These are phyloP conservation scores for Potentilla sterilis DNA, from an alignment of 306 rosid species.

Conservation along the genomic window DNA sequence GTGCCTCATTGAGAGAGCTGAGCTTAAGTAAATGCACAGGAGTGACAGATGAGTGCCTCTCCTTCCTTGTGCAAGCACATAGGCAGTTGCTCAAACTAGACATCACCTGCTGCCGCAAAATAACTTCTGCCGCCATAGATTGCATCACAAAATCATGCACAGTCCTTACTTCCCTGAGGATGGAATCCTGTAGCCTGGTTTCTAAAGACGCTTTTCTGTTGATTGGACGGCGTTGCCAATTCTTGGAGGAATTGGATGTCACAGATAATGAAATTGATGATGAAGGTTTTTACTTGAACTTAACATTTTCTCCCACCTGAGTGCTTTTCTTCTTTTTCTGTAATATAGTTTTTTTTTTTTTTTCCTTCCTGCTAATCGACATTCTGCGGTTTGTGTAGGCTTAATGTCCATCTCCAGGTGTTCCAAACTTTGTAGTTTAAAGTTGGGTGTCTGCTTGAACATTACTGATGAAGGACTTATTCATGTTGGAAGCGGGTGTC, in stretches of 20 bases:
- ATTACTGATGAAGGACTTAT: slow-evolving; percentile 54
- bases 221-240: slow-evolving; percentile 50
- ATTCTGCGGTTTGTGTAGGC: slow-evolving; percentile 44
- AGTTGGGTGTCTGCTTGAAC: slow-evolving; percentile 56
- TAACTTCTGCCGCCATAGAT: slow-evolving; percentile 49
- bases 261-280: slow-evolving; percentile 59
- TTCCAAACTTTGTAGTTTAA: slow-evolving; percentile 47
- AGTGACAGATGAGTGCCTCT: slow-evolving; percentile 53
- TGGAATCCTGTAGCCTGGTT: slow-evolving; percentile 65
- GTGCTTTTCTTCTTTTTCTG: neutral
- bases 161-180: slow-evolving; percentile 53
- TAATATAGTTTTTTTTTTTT: slow-evolving; percentile 11
- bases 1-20: slow-evolving; percentile 54
- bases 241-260: slow-evolving; percentile 63
- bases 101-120: slow-evolving; percentile 56
- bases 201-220: slow-evolving; percentile 51
- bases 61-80: slow-evolving; percentile 45
- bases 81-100: slow-evolving; percentile 51
- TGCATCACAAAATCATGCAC: slow-evolving; percentile 53
- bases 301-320: neutral
- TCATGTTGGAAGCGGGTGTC: slow-evolving; percentile 47
- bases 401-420: slow-evolving; percentile 53
- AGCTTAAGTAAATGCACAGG: slow-evolving; percentile 61
- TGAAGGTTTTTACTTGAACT: slow-evolving; percentile 44
- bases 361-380: neutral